These are phyloP conservation scores for Avena insularis DNA, from an alignment of 176 grass and related monocot genomes.

Conservation along the genomic window DNA sequence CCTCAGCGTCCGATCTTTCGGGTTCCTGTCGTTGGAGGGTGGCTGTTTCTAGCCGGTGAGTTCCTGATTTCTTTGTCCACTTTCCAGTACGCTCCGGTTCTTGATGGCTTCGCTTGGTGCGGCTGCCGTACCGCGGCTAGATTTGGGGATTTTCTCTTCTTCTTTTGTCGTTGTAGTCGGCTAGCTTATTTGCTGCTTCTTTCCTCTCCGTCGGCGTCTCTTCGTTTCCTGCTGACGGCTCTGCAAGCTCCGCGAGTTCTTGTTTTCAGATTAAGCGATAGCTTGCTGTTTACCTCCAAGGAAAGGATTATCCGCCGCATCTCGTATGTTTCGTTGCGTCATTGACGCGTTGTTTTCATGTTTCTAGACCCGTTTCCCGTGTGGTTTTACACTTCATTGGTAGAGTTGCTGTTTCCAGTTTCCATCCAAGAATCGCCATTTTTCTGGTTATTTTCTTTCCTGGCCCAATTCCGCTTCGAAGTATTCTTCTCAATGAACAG, in stretches of 20 bases:
- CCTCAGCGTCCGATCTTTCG: neutral
- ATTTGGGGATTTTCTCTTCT: neutral
- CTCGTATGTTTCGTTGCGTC: neutral
- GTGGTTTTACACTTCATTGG: neutral
- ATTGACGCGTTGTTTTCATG: neutral
- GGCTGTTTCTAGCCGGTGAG: neutral
- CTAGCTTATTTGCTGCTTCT: neutral
- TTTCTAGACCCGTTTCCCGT: neutral
- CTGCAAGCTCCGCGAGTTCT: neutral
- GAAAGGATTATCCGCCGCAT: neutral
- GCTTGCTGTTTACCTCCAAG: neutral
- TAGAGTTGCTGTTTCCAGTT: neutral
- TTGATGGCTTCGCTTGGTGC: slow-evolving; percentile 20
- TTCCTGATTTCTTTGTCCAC: neutral
- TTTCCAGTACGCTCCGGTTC: slow-evolving; percentile 12
- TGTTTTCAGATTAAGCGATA: neutral
- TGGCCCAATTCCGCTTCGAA: neutral
- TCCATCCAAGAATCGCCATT: slow-evolving; percentile 7
- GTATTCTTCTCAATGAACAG: neutral
- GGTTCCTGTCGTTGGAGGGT: neutral
- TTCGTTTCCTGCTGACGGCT: neutral
- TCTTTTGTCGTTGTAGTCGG: neutral
- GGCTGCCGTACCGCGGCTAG: slow-evolving; percentile 5
- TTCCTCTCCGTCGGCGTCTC: neutral
- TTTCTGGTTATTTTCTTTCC: neutral